These are phyloP conservation scores for Ampelomyces quisqualis DNA, from an alignment of 2,329 filamentous ascomycete genomes.

Conservation along the genomic window DNA sequence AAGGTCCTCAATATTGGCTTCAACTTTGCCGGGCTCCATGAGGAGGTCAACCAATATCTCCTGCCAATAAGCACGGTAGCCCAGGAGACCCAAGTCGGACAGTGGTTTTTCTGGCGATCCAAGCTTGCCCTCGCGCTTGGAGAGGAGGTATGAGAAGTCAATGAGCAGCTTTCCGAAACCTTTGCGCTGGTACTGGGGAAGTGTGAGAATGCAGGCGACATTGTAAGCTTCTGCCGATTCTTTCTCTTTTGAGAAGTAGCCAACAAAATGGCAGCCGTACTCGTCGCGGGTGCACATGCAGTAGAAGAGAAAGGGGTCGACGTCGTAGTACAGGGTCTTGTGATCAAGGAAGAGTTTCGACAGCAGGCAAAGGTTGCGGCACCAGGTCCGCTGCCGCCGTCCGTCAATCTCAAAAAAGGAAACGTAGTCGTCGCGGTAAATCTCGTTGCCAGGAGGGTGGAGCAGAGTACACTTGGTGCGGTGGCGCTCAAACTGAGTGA, in stretches of 20 bases:
- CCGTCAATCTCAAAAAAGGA: constrained; percentile 98
- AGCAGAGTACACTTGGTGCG: constrained; percentile 85
- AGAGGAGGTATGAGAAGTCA: constrained; percentile 95
- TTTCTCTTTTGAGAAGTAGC: constrained; percentile 99
- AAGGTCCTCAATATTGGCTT: constrained; percentile 82
- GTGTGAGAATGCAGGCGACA: constrained; percentile 92
- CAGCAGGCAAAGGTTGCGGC: constrained; percentile 89
- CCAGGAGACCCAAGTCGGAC: constrained; percentile 86
- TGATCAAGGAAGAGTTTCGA: constrained; percentile 97
- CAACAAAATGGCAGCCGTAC: constrained; percentile 90
- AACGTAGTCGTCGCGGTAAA: constrained; percentile 90
- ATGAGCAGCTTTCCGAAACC: constrained; percentile 92
- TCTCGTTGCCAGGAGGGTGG: constrained; percentile 95
- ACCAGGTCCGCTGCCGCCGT: constrained; percentile 90
- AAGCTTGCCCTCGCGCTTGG: constrained; percentile 90
- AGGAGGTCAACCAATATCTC: constrained; percentile 89
- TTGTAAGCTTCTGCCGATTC: constrained; percentile 97
- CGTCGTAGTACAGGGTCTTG: constrained; percentile 98
- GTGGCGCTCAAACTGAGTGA: constrained; percentile 80
- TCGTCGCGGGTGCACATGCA: constrained; percentile 92
- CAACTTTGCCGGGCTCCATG: constrained; percentile 62
- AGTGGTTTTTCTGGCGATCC: constrained; percentile 96
- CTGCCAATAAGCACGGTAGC: constrained; percentile 97
- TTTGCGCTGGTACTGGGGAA: constrained; percentile 94
- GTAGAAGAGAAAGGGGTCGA: constrained; percentile 98